Percentiles rank a stretch among this genome's conserved stretches.
These are phyloP conservation scores for Podospora fimiseda DNA, from an alignment of 495 filamentous ascomycete genomes.

Conservation along the genomic window DNA sequence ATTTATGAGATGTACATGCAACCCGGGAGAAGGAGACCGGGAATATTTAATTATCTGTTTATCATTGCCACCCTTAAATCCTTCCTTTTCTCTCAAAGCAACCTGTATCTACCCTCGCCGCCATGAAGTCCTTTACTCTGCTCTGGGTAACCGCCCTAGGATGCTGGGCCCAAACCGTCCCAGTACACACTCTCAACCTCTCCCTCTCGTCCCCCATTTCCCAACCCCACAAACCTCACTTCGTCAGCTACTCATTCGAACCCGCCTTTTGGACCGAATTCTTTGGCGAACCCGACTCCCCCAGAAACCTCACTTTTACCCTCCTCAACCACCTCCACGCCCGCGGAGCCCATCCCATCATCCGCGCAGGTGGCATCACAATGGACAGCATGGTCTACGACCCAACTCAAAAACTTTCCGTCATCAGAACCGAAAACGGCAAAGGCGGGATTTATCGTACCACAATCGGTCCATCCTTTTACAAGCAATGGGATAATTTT, in stretches of 20 bases:
- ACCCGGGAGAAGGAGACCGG: not conserved
- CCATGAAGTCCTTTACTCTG: not conserved
- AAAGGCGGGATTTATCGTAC: constrained; percentile 19
- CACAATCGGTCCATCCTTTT: constrained; percentile 18
- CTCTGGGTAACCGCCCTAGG: not conserved
- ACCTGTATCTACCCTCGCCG: too few species aligned
- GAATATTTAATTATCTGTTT: not conserved
- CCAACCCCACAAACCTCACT: constrained; percentile 14
- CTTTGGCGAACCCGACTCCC: constrained; percentile 19
- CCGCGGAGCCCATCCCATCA: constrained; percentile 17
- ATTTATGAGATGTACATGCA: not conserved
- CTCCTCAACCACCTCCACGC: constrained; percentile 18
- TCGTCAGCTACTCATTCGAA: constrained; percentile 21
- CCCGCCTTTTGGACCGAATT: constrained; percentile 22
- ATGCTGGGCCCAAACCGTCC: not conserved
- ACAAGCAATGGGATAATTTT: constrained; percentile 18
- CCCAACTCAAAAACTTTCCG: constrained; percentile 8
- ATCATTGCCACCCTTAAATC: not conserved
- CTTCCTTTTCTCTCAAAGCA: not conserved
- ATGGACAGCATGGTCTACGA: constrained; percentile 21
- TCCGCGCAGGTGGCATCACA: constrained; percentile 19
- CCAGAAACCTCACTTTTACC: constrained; percentile 15
- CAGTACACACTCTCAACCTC: not conserved
- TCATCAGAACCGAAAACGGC: constrained; percentile 16
- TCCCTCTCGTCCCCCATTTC: constrained; percentile 13